phyloP scores from a whole-genome alignment of 495 filamentous ascomycete genomes.

The Xeromyces bisporus region DNA sequence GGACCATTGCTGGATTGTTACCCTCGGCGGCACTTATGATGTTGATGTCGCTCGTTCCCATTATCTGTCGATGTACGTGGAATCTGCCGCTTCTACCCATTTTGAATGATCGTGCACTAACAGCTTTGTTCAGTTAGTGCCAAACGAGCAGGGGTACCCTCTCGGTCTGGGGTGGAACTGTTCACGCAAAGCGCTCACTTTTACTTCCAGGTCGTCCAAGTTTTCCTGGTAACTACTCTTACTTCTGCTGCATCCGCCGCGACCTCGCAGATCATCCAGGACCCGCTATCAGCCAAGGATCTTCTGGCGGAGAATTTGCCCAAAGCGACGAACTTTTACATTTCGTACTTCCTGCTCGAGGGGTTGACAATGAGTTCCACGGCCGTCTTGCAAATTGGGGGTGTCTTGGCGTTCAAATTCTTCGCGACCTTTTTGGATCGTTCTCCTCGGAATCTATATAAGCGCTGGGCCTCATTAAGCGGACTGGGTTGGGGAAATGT shows the following conservation, averaged over 20 bases:
- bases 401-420: slow-evolving; percentile 56
- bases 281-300: slow-evolving; percentile 42
- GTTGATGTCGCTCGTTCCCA: slow-evolving; percentile 74
- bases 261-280: slow-evolving; percentile 41
- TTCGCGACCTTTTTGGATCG: slow-evolving; percentile 48
- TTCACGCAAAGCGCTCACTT: slow-evolving; percentile 83
- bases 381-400: slow-evolving; percentile 54
- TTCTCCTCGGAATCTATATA: slow-evolving; percentile 48
- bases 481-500: slow-evolving; percentile 67
- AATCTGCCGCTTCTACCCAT: not conserved
- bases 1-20: slow-evolving; percentile 63
- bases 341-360: slow-evolving; percentile 81
- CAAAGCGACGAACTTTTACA: slow-evolving; percentile 75
- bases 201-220: slow-evolving; percentile 79
- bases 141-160: slow-evolving; percentile 58
- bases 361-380: slow-evolving; percentile 58
- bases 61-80: slow-evolving; percentile 55
- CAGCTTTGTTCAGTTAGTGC: slow-evolving; percentile 39
- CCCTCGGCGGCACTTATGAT: slow-evolving; percentile 60
- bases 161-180: slow-evolving; percentile 59
- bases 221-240: slow-evolving; percentile 71
- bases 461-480: slow-evolving; percentile 43
- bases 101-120: not conserved
- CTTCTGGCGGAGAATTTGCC: slow-evolving; percentile 61
- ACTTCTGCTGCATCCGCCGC: slow-evolving; percentile 57